Percentiles rank a stretch among this genome's conserved stretches.
Conservation (phyloP, 192 early-diverging fungal species). For the Umbelopsis isabellina region DNA sequence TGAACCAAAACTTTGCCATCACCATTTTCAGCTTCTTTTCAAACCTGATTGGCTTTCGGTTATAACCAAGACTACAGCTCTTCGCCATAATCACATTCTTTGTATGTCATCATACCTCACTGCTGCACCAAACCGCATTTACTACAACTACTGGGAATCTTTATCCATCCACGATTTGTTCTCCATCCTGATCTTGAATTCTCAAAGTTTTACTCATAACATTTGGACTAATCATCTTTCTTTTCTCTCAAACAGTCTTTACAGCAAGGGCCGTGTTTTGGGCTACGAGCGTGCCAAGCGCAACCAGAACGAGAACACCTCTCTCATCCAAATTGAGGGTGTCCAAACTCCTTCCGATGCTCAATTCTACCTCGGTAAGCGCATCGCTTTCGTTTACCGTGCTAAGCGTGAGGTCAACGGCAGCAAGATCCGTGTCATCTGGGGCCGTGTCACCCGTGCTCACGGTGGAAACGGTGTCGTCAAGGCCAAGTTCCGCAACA, state of each 20-base stretch:
- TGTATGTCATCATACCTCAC: too few relatives aligned
- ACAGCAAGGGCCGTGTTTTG: conserved; percentile 94
- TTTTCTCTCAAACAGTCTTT: conserved; percentile 69
- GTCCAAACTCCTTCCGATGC: conserved; percentile 85
- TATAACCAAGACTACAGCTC: too few relatives aligned
- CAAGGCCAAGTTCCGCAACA: conserved; percentile 95
- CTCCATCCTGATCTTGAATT: neutral
- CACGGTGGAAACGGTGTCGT: conserved; percentile 84
- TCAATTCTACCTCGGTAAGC: conserved; percentile 98
- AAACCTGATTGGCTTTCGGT: too few relatives aligned
- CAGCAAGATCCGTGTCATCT: conserved; percentile 95
- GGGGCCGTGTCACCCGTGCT: conserved; percentile 93
- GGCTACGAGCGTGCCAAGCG: conserved; percentile 93
- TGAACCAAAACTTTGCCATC: too few relatives aligned
- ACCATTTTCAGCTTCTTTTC: too few relatives aligned
- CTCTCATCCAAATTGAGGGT: conserved; percentile 92
- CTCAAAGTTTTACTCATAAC: neutral
- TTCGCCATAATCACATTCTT: too few relatives aligned
- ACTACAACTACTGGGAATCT: too few relatives aligned
- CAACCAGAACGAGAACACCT: conserved; percentile 87
- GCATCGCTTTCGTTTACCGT: conserved; percentile 97
- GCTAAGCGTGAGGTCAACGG: conserved; percentile 87
- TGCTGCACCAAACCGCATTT: too few relatives aligned
- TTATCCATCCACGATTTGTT: too few relatives aligned
- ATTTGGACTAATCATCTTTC: neutral